Evolutionary conservation across 805 yeast genomes (phyloP).

Genomic region (Metschnikowia reukaufii): DNA sequence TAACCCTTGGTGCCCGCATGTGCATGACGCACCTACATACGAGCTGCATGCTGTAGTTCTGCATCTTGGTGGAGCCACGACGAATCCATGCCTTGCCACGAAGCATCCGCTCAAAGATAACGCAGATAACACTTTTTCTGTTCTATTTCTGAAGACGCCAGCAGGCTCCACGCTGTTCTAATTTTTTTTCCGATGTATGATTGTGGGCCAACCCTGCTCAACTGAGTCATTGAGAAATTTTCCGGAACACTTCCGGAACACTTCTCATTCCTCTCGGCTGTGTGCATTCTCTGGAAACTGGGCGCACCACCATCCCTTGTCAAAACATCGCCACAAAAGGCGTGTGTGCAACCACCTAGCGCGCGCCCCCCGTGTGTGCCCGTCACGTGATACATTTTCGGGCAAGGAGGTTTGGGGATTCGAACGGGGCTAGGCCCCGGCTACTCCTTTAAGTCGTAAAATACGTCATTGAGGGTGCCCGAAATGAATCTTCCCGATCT

Average conservation of each 20-base stretch:
- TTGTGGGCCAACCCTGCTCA: neutral
- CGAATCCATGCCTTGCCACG: neutral
- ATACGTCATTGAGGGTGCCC: neutral
- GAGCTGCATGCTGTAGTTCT: neutral
- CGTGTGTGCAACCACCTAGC: neutral
- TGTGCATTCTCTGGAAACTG: neutral
- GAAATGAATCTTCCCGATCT: neutral
- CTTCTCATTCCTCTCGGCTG: neutral
- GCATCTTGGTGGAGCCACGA: neutral
- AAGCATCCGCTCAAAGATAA: neutral
- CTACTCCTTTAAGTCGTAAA: neutral
- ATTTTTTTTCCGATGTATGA: neutral
- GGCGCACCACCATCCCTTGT: neutral
- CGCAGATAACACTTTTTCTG: neutral
- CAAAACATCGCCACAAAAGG: neutral
- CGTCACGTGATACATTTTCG: neutral
- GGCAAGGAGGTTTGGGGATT: neutral
- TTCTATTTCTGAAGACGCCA: neutral
- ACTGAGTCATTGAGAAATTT: neutral
- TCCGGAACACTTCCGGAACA: constrained; percentile 3
- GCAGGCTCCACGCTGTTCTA: neutral
- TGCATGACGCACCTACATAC: constrained; percentile 4
- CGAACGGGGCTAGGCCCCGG: neutral
- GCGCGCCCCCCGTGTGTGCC: neutral
- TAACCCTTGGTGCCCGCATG: constrained; percentile 1